A percentile compares a stretch with the other conserved stretches of the same genome.
Evolutionary conservation across 2,329 filamentous ascomycete species (phyloP).

Genomic region (Clarireedia homoeocarpa): DNA sequence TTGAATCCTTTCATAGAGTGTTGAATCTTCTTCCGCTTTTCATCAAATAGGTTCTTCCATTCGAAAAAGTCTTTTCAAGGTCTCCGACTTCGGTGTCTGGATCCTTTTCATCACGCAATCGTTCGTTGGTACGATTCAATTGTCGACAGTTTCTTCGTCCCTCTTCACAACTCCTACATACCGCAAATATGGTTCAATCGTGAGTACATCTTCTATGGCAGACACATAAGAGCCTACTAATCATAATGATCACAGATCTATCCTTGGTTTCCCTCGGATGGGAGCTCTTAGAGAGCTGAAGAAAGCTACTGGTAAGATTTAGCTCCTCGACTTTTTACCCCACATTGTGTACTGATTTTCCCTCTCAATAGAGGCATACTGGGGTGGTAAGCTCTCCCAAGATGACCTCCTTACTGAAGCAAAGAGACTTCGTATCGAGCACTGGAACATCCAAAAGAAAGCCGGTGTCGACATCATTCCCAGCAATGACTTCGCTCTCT

Average conservation of each 20-base stretch:
- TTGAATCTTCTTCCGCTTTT: not conserved
- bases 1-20: not conserved
- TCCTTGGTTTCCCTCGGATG: slow-evolving; percentile 99
- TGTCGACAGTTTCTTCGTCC: not conserved
- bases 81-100: slow-evolving; percentile 8
- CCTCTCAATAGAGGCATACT: slow-evolving; percentile 65
- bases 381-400: slow-evolving; percentile 90
- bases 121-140: not conserved
- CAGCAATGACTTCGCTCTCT: slow-evolving; percentile 99
- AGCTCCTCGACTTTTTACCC: not conserved
- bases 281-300: slow-evolving; percentile 97
- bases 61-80: not conserved
- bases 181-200: slow-evolving; percentile 52
- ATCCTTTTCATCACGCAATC: slow-evolving; percentile 5
- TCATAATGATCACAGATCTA: slow-evolving; percentile 35
- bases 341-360: slow-evolving; percentile 8
- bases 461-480: slow-evolving; percentile 96
- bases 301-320: slow-evolving; percentile 66
- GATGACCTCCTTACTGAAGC: slow-evolving; percentile 87
- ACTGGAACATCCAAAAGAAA: slow-evolving; percentile 99
- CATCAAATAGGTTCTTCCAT: not conserved
- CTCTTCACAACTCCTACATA: slow-evolving; percentile 8
- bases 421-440: slow-evolving; percentile 90
- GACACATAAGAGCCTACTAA: slow-evolving; percentile 10
- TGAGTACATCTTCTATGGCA: slow-evolving; percentile 31